Conservation (phyloP, 805 yeast species). For the Kodamaea fukazawae region DNA sequence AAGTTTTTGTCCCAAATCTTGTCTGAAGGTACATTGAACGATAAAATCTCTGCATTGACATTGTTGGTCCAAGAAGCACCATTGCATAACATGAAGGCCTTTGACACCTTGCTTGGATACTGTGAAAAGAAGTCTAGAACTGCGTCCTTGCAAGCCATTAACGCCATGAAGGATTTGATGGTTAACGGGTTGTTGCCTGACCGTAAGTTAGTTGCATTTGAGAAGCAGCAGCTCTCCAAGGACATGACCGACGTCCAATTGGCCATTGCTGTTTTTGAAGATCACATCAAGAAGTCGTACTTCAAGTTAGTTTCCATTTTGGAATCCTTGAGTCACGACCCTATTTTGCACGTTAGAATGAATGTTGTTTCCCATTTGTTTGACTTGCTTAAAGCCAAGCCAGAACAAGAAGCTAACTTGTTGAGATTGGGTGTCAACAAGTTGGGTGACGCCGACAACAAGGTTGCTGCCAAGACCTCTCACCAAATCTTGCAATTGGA, state of each 20-base stretch:
- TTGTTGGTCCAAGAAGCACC: slow-evolving; percentile 94
- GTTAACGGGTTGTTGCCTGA: slow-evolving; percentile 82
- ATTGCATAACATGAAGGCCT: slow-evolving; percentile 77
- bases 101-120: slow-evolving; percentile 72
- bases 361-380: slow-evolving; percentile 74
- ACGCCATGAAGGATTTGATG: slow-evolving; percentile 85
- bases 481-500: slow-evolving; percentile 74
- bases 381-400: slow-evolving; percentile 77
- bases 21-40: slow-evolving; percentile 88
- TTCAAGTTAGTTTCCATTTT: slow-evolving; percentile 74
- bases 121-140: slow-evolving; percentile 92
- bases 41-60: slow-evolving; percentile 93
- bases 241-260: slow-evolving; percentile 46
- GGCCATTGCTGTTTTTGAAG: slow-evolving; percentile 83
- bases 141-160: slow-evolving; percentile 86
- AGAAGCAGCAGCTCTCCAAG: slow-evolving; percentile 61
- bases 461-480: slow-evolving; percentile 86
- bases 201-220: slow-evolving; percentile 76
- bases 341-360: slow-evolving; percentile 83
- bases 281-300: slow-evolving; percentile 72
- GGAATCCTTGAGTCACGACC: slow-evolving; percentile 84
- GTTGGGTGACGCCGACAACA: slow-evolving; percentile 88
- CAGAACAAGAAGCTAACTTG: slow-evolving; percentile 94
- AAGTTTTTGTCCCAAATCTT: slow-evolving; percentile 87
- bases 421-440: slow-evolving; percentile 88